Conservation (phyloP, 2,329 filamentous ascomycete species). For the Beauveria brongniartii region DNA sequence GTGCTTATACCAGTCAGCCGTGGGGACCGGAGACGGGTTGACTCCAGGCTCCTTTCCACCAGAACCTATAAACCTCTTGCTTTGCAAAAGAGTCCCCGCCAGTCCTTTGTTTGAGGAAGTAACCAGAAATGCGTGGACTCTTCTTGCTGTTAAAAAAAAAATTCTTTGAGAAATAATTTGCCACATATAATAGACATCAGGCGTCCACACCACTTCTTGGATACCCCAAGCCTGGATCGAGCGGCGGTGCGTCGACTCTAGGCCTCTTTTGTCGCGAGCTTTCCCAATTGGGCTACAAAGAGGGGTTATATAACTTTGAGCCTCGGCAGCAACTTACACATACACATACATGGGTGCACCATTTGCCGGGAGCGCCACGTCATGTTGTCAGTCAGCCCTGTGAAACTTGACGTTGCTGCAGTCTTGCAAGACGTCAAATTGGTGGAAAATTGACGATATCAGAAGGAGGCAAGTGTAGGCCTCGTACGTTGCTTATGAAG, state of each 20-base stretch:
- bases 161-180: background rate
- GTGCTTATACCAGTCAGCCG: background rate
- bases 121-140: too few relatives aligned
- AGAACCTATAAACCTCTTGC: too few relatives aligned
- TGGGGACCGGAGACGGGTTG: background rate
- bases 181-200: background rate
- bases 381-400: background rate
- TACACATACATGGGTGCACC: background rate
- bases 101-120: background rate
- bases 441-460: background rate
- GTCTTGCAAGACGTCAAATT: background rate
- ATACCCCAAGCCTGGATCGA: background rate
- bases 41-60: background rate
- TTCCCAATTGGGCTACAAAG: background rate
- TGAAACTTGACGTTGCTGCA: background rate
- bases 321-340: background rate
- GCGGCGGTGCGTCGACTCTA: background rate
- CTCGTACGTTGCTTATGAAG: background rate
- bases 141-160: background rate
- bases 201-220: background rate
- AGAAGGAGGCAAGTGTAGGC: background rate
- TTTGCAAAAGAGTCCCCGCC: background rate
- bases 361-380: conserved; percentile 1
- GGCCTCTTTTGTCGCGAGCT: background rate
- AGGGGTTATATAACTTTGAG: background rate